Conservation (phyloP, 441 rosid genomes). For the Melastoma candidum region DNA sequence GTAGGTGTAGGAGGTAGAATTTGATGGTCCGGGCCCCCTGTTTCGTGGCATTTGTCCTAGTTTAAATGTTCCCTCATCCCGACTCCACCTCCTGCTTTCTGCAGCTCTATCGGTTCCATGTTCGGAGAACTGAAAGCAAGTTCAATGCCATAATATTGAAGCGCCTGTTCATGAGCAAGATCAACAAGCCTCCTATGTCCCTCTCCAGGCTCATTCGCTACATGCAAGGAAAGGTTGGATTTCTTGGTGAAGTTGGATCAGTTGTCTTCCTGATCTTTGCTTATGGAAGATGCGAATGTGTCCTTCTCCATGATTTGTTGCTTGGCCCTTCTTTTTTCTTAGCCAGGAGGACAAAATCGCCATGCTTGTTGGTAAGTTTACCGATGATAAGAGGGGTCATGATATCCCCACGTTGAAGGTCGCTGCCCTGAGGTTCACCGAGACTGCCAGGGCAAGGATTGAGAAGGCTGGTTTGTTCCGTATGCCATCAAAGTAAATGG, state of each 20-base stretch:
- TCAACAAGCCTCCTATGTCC: slow-evolving; percentile 40
- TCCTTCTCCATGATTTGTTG: neutral
- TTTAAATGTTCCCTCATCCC: too few species aligned
- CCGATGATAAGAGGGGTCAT: slow-evolving; percentile 37
- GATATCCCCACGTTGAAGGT: slow-evolving; percentile 38
- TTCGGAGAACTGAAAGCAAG: slow-evolving; percentile 44
- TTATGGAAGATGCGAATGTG: neutral
- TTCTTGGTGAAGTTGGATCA: neutral
- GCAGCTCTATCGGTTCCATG: slow-evolving; percentile 43
- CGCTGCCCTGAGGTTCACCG: slow-evolving; percentile 40
- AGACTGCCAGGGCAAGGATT: slow-evolving; percentile 44
- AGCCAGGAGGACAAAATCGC: slow-evolving; percentile 35
- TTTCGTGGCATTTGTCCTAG: too few species aligned
- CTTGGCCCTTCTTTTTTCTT: neutral
- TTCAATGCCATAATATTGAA: slow-evolving; percentile 44
- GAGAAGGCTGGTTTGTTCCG: slow-evolving; percentile 35
- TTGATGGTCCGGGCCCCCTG: too few species aligned
- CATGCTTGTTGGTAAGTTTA: slow-evolving; percentile 34
- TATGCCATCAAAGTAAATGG: neutral
- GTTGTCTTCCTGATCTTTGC: neutral
- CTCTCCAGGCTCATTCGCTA: slow-evolving; percentile 30
- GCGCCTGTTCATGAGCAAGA: slow-evolving; percentile 46
- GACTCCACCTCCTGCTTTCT: too few species aligned
- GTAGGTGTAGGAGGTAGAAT: too few species aligned
- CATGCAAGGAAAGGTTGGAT: slow-evolving; percentile 31